These are phyloP conservation scores for Juglanconis sp. DNA, from an alignment of 2,329 filamentous ascomycete species.

Conservation along the genomic window DNA sequence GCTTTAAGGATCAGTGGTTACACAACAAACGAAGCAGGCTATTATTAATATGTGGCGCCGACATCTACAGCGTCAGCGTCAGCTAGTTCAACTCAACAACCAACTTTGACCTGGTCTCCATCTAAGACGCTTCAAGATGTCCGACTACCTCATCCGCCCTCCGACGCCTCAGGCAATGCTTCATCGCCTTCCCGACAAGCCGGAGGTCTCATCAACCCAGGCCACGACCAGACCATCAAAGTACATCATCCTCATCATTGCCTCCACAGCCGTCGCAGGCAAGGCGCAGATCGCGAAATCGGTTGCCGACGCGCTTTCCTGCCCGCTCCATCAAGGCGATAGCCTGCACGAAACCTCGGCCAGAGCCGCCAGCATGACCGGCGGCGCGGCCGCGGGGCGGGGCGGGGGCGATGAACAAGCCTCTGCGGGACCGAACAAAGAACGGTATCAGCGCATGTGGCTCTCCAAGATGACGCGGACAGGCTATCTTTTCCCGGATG, in stretches of 20 bases:
- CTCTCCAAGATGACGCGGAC: constrained; percentile 30
- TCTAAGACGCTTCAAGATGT: background rate
- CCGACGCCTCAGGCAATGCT: constrained; percentile 24
- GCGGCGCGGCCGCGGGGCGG: constrained; percentile 11
- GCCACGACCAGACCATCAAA: constrained; percentile 20
- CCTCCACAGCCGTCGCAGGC: constrained; percentile 25
- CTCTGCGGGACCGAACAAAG: constrained; percentile 20
- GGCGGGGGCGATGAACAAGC: background rate
- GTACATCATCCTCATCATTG: constrained; percentile 27
- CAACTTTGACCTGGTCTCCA: too few relatives aligned
- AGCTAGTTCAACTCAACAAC: too few relatives aligned
- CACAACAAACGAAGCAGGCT: too few relatives aligned
- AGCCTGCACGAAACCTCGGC: constrained; percentile 28
- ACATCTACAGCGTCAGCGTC: too few relatives aligned
- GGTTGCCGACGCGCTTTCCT: constrained; percentile 24
- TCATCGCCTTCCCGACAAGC: constrained; percentile 26
- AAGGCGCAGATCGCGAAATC: constrained; percentile 28
- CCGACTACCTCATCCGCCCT: constrained; percentile 16
- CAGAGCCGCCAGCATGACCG: constrained; percentile 24
- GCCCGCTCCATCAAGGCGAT: constrained; percentile 28
- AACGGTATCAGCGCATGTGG: constrained; percentile 31
- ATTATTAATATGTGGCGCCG: too few relatives aligned
- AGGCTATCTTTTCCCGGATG: constrained; percentile 29
- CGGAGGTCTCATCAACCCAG: constrained; percentile 2
- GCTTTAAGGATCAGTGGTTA: too few relatives aligned